These are phyloP conservation scores for Aureobasidium sp. DNA, from an alignment of 2,329 filamentous ascomycete genomes.

Conservation along the genomic window DNA sequence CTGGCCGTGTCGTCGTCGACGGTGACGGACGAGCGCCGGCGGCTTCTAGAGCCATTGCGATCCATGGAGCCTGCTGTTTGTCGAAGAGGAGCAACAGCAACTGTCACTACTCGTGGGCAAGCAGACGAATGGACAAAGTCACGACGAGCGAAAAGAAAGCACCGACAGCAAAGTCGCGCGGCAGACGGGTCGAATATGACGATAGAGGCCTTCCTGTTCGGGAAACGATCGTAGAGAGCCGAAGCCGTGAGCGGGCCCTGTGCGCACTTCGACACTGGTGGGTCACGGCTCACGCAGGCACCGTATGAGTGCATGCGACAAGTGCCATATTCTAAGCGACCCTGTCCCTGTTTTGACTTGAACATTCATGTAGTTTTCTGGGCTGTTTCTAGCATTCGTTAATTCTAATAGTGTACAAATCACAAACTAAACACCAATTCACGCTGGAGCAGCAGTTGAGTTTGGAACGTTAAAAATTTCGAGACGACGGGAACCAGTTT, in stretches of 20 bases:
- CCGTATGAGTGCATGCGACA: neutral
- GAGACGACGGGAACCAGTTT: slow-evolving; percentile 10
- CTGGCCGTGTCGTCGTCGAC: slow-evolving; percentile 14
- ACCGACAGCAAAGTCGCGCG: neutral
- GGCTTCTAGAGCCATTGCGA: neutral
- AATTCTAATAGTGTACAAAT: neutral
- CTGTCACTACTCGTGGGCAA: neutral
- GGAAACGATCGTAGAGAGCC: neutral
- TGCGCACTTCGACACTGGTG: neutral
- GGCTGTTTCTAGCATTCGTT: neutral
- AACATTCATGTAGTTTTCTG: neutral
- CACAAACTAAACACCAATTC: neutral
- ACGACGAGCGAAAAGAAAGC: slow-evolving; percentile 8
- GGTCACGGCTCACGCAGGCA: neutral
- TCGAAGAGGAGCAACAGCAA: neutral
- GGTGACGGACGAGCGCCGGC: slow-evolving; percentile 13
- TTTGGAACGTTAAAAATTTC: slow-evolving; percentile 10
- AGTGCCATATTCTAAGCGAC: neutral
- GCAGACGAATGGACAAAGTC: neutral
- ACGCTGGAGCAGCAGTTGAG: neutral
- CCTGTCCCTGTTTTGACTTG: neutral
- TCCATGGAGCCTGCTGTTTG: slow-evolving; percentile 7
- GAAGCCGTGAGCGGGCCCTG: neutral
- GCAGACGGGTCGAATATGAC: neutral
- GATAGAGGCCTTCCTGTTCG: neutral